Conservation (phyloP, 768 basidiomycete genomes). For the Termitomyces sp. region DNA sequence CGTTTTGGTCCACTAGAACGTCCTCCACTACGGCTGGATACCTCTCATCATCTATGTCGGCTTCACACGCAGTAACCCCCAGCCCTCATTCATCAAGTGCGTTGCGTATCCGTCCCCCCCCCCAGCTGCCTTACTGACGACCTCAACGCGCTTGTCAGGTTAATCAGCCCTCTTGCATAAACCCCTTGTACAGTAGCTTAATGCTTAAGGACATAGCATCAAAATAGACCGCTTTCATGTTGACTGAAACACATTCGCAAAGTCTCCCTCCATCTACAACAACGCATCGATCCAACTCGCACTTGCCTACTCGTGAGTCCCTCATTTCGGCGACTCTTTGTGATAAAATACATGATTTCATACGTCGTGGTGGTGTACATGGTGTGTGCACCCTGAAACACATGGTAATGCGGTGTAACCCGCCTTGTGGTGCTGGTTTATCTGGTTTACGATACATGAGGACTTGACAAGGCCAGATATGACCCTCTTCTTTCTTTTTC, state of each 20-base stretch:
- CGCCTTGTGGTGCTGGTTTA: slow-evolving; percentile 47
- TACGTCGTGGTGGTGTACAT: slow-evolving; percentile 58
- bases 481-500: slow-evolving; percentile 30
- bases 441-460: slow-evolving; percentile 34
- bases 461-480: slow-evolving; percentile 89
- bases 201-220: slow-evolving; percentile 14
- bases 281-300: background rate
- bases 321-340: background rate
- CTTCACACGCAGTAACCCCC: slow-evolving; percentile 87
- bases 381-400: slow-evolving; percentile 26
- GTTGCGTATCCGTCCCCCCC: slow-evolving; percentile 44
- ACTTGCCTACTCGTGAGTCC: slow-evolving; percentile 14
- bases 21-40: slow-evolving; percentile 94
- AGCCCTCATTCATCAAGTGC: slow-evolving; percentile 93
- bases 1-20: slow-evolving; percentile 47
- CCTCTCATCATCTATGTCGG: slow-evolving; percentile 96
- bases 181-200: slow-evolving; percentile 22
- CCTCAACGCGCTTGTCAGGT: slow-evolving; percentile 38
- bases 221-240: slow-evolving; percentile 14
- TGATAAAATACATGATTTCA: slow-evolving; percentile 46
- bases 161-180: slow-evolving; percentile 90
- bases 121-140: slow-evolving; percentile 2
- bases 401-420: slow-evolving; percentile 40
- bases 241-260: background rate
- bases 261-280: background rate